phyloP scores from a whole-genome alignment of 805 yeast genomes.

The Brettanomyces nanus region DNA sequence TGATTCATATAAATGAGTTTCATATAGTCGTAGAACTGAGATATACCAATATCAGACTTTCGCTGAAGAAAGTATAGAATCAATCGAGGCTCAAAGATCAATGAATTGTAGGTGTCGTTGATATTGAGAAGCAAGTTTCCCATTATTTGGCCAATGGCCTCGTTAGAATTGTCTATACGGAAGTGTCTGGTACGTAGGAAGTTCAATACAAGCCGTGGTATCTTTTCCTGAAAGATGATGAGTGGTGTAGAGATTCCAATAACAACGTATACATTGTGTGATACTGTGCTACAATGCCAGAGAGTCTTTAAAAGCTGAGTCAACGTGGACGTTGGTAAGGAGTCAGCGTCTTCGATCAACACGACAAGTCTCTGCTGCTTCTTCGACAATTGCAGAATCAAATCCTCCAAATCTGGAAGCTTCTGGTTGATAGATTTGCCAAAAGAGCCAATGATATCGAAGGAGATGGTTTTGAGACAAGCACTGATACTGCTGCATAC shows the following conservation, averaged over 20 bases:
- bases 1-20: conserved; percentile 27
- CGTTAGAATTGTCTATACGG: conserved; percentile 24
- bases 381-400: conserved; percentile 12
- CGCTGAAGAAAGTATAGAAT: conserved; percentile 21
- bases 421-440: conserved; percentile 3
- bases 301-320: conserved; percentile 18
- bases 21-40: conserved; percentile 23
- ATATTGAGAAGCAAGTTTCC: conserved; percentile 25
- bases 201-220: conserved; percentile 19
- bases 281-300: conserved; percentile 15
- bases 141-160: conserved; percentile 24
- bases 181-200: conserved; percentile 19
- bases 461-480: conserved; percentile 10
- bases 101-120: conserved; percentile 23
- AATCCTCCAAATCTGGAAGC: conserved; percentile 19
- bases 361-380: conserved; percentile 15
- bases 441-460: conserved; percentile 3
- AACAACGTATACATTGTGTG: conserved; percentile 15
- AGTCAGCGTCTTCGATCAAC: conserved; percentile 29
- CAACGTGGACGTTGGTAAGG: conserved; percentile 20
- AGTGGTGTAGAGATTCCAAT: conserved; percentile 29
- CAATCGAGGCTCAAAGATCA: conserved; percentile 25
- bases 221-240: conserved; percentile 26
- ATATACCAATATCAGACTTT: conserved; percentile 21
- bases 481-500: conserved; percentile 9